Percentiles rank a stretch among this genome's conserved stretches.
These are phyloP conservation scores for Ramalina intermedia DNA, from an alignment of 495 filamentous ascomycete genomes.

Conservation along the genomic window DNA sequence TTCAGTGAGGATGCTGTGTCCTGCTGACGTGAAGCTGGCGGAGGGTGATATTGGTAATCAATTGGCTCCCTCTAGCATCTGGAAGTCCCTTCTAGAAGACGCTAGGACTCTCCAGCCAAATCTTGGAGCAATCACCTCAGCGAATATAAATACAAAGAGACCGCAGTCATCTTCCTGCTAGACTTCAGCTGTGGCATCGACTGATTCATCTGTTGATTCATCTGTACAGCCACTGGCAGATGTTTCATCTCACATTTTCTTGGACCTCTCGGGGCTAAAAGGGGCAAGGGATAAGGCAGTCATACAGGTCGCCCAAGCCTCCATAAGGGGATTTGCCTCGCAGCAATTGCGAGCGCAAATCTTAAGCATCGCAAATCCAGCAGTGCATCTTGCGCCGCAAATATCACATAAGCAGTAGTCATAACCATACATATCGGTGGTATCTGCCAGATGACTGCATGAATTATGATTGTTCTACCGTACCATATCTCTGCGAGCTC, in stretches of 20 bases:
- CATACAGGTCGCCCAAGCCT: conserved; percentile 1
- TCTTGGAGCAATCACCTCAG: not conserved
- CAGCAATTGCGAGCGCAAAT: not conserved
- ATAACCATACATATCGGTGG: not conserved
- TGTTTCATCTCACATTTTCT: not conserved
- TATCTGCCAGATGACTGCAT: not conserved
- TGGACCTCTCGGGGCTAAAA: not conserved
- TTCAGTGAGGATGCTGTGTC: not conserved
- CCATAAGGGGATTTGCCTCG: not conserved
- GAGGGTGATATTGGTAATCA: not conserved
- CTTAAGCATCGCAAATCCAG: not conserved
- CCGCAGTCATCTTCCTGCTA: not conserved
- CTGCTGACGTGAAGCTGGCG: not conserved
- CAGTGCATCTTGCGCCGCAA: not conserved
- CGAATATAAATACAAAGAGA: conserved; percentile 1
- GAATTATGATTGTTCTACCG: not conserved
- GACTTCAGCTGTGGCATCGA: not conserved
- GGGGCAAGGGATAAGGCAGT: not conserved
- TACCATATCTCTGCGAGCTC: not conserved
- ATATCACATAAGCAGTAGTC: not conserved
- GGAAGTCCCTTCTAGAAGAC: not conserved
- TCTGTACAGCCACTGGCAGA: not conserved
- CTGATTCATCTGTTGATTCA: conserved; percentile 4
- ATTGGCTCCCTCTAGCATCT: not conserved
- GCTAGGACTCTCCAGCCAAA: not conserved